A percentile compares a stretch with the other conserved stretches of the same genome.
Evolutionary conservation across 139 green algal genomes (phyloP).

Genomic region (Chlamydomonas sphaeroides): DNA sequence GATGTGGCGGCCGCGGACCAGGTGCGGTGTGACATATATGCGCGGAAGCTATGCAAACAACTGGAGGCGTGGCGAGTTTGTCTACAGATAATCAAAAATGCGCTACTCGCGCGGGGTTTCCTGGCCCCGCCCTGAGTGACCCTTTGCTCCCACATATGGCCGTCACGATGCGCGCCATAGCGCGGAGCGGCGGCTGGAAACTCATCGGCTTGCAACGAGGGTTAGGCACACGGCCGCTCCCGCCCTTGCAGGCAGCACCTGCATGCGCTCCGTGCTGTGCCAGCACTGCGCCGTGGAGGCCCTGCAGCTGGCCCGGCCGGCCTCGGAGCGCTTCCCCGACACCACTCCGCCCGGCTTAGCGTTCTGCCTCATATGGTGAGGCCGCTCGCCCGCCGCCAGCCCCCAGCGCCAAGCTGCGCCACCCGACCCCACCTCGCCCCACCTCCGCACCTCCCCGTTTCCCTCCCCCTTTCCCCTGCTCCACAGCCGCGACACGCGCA

Average conservation of each 20-base stretch:
- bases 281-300: conserved; percentile 30
- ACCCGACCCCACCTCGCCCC: not conserved
- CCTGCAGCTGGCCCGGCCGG: conserved; percentile 16
- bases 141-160: no score
- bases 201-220: not conserved
- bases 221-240: not conserved
- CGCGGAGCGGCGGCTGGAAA: no score
- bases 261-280: conserved; percentile 28
- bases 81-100: no score
- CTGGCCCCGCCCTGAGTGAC: no score
- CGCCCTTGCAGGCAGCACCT: not conserved
- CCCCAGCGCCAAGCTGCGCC: not conserved
- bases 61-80: no score
- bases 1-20: not conserved
- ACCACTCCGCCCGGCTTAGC: not conserved
- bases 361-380: not conserved
- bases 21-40: not conserved
- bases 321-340: not conserved
- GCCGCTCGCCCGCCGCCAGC: no score
- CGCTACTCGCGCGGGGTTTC: no score
- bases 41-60: no score
- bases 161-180: no score
- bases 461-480: not conserved
- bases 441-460: no score
- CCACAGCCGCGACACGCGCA: conserved; percentile 16